Base-by-base conservation (phyloP, 352 stramenopile species). In the Phytopythium delawarense region DNA sequence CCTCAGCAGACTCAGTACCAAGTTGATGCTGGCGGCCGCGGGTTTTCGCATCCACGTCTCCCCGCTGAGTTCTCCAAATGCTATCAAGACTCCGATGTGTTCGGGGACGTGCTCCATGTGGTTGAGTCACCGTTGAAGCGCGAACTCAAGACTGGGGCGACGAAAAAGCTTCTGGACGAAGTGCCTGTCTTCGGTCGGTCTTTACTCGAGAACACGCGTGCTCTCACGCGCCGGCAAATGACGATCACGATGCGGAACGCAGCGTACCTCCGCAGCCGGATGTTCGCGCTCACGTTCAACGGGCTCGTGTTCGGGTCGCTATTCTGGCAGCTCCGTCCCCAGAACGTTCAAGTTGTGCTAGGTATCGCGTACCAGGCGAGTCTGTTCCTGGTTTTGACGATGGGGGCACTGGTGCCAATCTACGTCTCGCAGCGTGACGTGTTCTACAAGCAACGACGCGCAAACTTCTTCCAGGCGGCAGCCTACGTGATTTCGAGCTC, bases 391-490 rank as follows among this genome's bases (percentile, higher is more conserved):
- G 79, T 73, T 28, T 64, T 97, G 25, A 79, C 81, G 48, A 76
- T 87, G 21, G 85, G 93, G 20, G 60, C 87, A 15, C 75, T 79
- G 28, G 57, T 98, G 15, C 73, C 86, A 6, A 66, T 79, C 34
- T 79, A 92, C 57, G 69, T 81, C 30, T 62, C 74, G 71, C 49
- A 86, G 45, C 80, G 88, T 64, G 88, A 70, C 63, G 70, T 63
- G 30, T 89, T 79, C 69, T 45, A 45, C 51, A 57, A 57, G 51
- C 51, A 57, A 9, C 32, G 51, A 2, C 13, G 20, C 20, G 32
- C 78, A 20, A 94, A 96, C 63, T 95, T 96, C 67, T 96, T 86
- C 52, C 80, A 79, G 15, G 79, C 86, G 9, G 84, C 78, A n/a
- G 78, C 77, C 44, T 95, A 89, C 61, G 75, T 94, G 23, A 42